Evolutionary conservation across 164 flowering plant genomes (phyloP).

Genomic region (Echeveria elegans): DNA sequence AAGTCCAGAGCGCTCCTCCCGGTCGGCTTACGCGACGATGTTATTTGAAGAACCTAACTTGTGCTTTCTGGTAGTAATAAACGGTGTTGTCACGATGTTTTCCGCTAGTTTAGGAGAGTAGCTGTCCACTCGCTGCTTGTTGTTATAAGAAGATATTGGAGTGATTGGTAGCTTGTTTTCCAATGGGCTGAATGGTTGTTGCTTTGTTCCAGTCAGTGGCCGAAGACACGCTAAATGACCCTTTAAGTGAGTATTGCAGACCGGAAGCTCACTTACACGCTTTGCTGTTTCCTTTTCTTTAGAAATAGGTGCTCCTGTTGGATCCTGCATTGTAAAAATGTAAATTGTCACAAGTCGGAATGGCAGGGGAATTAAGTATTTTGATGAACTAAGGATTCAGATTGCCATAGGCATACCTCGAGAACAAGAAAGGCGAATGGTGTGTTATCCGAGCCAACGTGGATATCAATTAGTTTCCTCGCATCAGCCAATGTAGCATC

Average conservation of each 20-base stretch:
- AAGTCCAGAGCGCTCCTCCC: no score
- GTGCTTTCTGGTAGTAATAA: constrained; percentile 17
- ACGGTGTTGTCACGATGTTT: constrained; percentile 34
- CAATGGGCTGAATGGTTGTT: constrained; percentile 39
- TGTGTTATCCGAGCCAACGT: constrained; percentile 42
- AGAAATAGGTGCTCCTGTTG: constrained; percentile 48
- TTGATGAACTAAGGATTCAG: no score
- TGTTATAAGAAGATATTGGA: constrained; percentile 14
- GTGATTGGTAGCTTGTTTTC: constrained; percentile 46
- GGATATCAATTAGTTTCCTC: constrained; percentile 50
- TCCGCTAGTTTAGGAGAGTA: constrained; percentile 32
- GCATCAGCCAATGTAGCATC: constrained; percentile 58
- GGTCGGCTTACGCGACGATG: neutral
- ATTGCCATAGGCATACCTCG: constrained; percentile 41
- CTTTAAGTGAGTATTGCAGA: constrained; percentile 35
- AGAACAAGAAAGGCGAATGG: constrained; percentile 58
- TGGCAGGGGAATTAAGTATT: neutral
- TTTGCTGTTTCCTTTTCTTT: constrained; percentile 49
- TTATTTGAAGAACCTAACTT: constrained; percentile 5
- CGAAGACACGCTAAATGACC: constrained; percentile 53
- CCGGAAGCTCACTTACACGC: constrained; percentile 38
- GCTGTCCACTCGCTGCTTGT: constrained; percentile 18
- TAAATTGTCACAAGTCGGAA: neutral
- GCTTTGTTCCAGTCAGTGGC: constrained; percentile 21
- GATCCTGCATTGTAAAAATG: constrained; percentile 34